Evolutionary conservation across 345 rosid genomes (phyloP).

Genomic region (Noccaea bulbosa): DNA sequence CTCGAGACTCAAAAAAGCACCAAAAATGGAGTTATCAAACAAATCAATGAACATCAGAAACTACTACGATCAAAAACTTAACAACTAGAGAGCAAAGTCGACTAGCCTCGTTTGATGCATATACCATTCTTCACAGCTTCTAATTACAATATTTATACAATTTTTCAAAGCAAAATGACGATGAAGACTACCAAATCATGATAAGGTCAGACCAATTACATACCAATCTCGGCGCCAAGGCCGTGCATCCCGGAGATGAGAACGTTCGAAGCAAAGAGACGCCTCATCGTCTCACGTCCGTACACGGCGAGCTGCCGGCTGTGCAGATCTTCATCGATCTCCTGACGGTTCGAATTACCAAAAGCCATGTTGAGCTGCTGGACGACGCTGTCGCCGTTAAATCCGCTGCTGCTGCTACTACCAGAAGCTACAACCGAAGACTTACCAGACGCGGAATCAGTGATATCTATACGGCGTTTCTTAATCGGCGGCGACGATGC

Average conservation of each 20-base stretch:
- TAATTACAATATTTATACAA: neutral
- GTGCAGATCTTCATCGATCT: constrained; percentile 97
- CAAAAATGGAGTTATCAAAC: neutral
- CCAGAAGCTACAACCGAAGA: constrained; percentile 28
- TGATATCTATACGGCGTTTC: constrained; percentile 59
- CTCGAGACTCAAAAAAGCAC: neutral
- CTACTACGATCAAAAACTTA: constrained; percentile 7
- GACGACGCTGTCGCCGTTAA: constrained; percentile 32
- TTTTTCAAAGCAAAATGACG: neutral
- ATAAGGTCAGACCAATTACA: neutral
- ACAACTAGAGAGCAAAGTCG: neutral
- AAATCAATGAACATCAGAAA: constrained; percentile 2
- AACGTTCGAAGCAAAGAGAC: constrained; percentile 87
- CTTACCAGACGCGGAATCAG: constrained; percentile 41
- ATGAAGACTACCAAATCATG: neutral
- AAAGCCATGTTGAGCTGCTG: constrained; percentile 63
- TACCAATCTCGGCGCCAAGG: constrained; percentile 97
- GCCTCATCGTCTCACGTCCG: constrained; percentile 97
- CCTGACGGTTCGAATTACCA: constrained; percentile 68
- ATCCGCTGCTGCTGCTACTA: constrained; percentile 38
- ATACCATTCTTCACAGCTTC: neutral
- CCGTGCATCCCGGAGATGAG: constrained; percentile 95
- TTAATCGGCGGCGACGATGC: constrained; percentile 55
- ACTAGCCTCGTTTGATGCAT: neutral
- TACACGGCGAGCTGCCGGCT: constrained; percentile 99